These are phyloP conservation scores for Binderoboletus segoi DNA, from an alignment of 1,284 basidiomycete species.

Conservation along the genomic window DNA sequence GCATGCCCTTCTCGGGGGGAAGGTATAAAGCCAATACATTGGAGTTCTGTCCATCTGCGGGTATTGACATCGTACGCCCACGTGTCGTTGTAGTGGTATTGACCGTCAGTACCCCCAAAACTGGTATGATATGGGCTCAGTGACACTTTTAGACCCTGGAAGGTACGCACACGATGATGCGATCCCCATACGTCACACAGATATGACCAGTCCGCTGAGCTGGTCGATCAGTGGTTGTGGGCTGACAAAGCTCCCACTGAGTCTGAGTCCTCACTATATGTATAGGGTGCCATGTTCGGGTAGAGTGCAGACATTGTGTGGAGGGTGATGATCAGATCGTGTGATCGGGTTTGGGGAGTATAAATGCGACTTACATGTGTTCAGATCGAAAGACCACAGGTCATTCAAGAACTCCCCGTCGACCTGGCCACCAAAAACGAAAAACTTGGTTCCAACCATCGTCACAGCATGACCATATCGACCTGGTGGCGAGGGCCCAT, in stretches of 20 bases:
- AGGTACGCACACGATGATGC: conserved; percentile 76
- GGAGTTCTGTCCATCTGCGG: conserved; percentile 87
- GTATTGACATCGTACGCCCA: conserved; percentile 93
- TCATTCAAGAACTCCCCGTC: conserved; percentile 96
- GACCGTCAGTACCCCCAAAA: conserved; percentile 97
- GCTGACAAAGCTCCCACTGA: conserved; percentile 79
- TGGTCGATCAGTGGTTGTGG: conserved; percentile 66
- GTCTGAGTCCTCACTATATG: conserved; percentile 69
- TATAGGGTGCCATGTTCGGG: conserved; percentile 4
- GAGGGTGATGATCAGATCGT: conserved; percentile 5
- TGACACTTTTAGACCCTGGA: conserved; percentile 1
- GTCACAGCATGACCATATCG: conserved; percentile 96
- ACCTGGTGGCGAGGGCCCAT: conserved; percentile 79
- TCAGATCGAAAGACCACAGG: conserved; percentile 96
- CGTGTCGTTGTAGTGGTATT: conserved; percentile 99
- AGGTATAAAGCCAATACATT: conserved; percentile 97
- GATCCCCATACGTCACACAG: conserved; percentile 84
- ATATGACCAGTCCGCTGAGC: conserved; percentile 93
- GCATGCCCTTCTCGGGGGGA: conserved; percentile 97
- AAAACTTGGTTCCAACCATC: conserved; percentile 91
- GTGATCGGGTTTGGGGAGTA: conserved; percentile 2
- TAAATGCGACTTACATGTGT: conserved; percentile 68
- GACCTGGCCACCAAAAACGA: conserved; percentile 97
- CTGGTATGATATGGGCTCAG: conserved; percentile 44
- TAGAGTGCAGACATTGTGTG: conserved; percentile 2